Evolutionary conservation across 1,284 basidiomycete genomes (phyloP).

Genomic region (Microstroma glucosiphilum): DNA sequence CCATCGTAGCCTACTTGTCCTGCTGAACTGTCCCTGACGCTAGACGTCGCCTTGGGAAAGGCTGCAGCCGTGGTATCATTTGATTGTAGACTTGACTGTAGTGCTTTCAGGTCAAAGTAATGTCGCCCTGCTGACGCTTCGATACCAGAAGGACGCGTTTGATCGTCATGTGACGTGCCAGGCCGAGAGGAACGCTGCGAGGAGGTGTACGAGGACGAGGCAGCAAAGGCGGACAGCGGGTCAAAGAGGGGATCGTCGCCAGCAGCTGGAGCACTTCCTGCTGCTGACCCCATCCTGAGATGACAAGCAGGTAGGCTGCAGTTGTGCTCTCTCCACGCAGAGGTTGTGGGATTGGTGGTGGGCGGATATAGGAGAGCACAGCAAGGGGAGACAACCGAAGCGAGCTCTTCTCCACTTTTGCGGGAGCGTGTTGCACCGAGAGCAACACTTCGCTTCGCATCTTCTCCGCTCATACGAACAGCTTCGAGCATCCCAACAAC

Average conservation of each 20-base stretch:
- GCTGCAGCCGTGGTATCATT: neutral
- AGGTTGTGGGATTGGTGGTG: neutral
- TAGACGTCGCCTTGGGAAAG: neutral
- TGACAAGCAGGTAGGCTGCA: neutral
- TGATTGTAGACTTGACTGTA: neutral
- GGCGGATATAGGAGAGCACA: neutral
- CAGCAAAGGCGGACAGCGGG: neutral
- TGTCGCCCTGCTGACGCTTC: neutral
- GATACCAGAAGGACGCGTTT: neutral
- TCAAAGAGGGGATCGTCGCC: neutral
- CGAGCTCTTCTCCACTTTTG: no score
- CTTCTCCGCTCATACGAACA: neutral
- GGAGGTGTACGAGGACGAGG: neutral
- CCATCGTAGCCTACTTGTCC: neutral
- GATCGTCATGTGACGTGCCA: neutral
- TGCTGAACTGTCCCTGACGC: neutral
- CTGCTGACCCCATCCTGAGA: neutral
- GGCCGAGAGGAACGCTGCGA: neutral
- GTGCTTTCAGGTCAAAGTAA: constrained; percentile 10
- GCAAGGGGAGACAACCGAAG: neutral
- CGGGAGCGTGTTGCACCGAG: no score
- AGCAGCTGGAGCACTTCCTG: neutral
- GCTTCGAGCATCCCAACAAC: neutral
- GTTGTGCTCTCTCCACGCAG: neutral
- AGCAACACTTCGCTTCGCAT: no score